Conservation (phyloP, 1,139 yeast genomes). For the Suhomyces atakaporum region DNA sequence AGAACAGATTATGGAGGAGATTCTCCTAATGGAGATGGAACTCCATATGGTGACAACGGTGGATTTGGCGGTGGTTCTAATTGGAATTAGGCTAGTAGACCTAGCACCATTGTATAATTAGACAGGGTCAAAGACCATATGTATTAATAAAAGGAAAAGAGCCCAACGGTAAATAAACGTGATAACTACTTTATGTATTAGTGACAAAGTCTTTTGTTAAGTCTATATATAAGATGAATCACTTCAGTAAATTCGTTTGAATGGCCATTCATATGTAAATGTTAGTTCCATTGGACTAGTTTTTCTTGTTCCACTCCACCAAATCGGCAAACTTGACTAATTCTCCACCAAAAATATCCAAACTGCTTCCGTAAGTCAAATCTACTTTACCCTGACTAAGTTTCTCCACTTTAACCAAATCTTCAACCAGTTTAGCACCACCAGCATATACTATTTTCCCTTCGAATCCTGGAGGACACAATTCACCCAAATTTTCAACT, state of each 20-base stretch:
- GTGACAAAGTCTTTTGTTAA: too few species aligned
- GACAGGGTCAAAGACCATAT: too few species aligned
- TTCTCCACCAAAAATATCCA: conserved; percentile 91
- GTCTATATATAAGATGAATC: too few species aligned
- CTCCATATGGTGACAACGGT: conserved; percentile 47
- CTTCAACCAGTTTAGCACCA: conserved; percentile 79
- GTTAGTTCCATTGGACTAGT: background rate
- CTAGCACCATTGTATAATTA: background rate
- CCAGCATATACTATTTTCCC: conserved; percentile 93
- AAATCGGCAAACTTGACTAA: conserved; percentile 75
- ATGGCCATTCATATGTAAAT: too few species aligned
- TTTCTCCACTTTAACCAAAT: conserved; percentile 61
- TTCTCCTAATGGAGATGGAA: conserved; percentile 41
- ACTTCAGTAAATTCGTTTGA: too few species aligned
- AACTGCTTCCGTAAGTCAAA: conserved; percentile 86
- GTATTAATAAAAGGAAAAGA: too few species aligned
- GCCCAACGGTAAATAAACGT: too few species aligned
- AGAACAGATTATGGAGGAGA: conserved; percentile 42
- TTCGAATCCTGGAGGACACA: conserved; percentile 62
- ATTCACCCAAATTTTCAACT: conserved; percentile 69
- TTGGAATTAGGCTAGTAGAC: conserved; percentile 10
- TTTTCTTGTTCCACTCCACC: conserved; percentile 63
- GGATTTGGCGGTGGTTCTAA: conserved; percentile 43
- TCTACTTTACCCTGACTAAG: conserved; percentile 84
- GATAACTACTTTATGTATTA: too few species aligned